Evolutionary conservation across 2,329 filamentous ascomycete genomes (phyloP), one percentile per base, ranked within the genome.

Genomic region (Colletotrichum abscissum): DNA sequence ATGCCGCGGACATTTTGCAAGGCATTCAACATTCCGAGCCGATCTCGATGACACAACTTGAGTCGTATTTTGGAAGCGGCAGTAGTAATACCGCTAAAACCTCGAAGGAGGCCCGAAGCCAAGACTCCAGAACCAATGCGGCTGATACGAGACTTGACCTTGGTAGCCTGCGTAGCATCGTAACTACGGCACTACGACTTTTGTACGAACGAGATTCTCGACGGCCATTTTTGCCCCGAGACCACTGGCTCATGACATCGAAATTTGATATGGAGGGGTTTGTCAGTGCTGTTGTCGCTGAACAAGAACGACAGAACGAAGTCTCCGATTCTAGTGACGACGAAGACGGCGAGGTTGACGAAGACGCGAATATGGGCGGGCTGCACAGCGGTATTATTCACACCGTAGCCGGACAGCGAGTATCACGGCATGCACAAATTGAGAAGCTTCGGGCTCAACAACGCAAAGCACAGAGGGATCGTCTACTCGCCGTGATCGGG

Each of bases 171-270:
- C 93, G 94, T 78, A 91, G 89, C n/a, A 87, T 96, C 3, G 91
- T 95, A 7, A 97, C 95, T 2, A 92, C 92, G 3, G 88, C 97
- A 0, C 87, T 98, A 79, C 92, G 93, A 69, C 96, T 97, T 88
- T 86, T 98, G 9, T 98, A 98, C 80, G 95, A 98, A 82, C 89
- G 96, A 81, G 96, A 98, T 81, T 99, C 97, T 8, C 89, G 97
- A 73, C 91, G 95, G 26, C 92, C 90, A 35, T 98, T 98, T 79
- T 84, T 98, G 26, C 93, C 95, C 1, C 84, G 88, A n/a, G 90
- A 91, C 62, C 95, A 98, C 81, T 99, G 97, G 97, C 87, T 98
- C 46, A 98, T 98, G 95, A 97, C 93, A 2, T 87, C 86, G 1
- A 92, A 91, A 74, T 94, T 98, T 70, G 93, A 98, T 78, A 97